Evolutionary conservation across 1,284 basidiomycete species (phyloP), one percentile per base, ranked within the genome.

Genomic region (Ustilago tritici): DNA sequence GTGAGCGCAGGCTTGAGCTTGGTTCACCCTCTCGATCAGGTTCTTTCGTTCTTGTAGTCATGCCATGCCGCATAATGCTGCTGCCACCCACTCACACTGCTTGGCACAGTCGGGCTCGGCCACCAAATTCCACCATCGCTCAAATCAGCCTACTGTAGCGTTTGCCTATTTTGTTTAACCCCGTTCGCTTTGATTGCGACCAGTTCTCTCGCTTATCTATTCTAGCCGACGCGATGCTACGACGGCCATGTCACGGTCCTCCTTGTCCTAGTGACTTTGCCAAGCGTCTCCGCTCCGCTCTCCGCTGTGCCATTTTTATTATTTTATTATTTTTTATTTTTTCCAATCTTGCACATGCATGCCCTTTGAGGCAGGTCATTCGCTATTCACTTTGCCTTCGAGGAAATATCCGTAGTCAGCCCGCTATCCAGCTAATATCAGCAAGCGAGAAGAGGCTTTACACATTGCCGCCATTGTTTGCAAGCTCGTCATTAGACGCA

Each of bases 401-500:
- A 31, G 28, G 4, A 14, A 4, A 17, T 28, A 19, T 49, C 46
- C 19, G 23, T 19, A 23, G 19, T 49, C 19, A 17, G 40, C 14
- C 17, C 10, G 17, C 14, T 17, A 11, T 11, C 23, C 23, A 28
- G 2, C 7, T 15, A 40, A 35, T 38, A 19, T 14, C 46, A 19
- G 46, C 46, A 14, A 28, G 31, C 31, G 49, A 50, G 17, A 41
- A 56, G 38, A 56, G 54, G 54, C 34, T 41, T 41, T 56, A 38
- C 36, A 40, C 31, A 6, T 40, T 15, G 38, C 36, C 56, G 56
- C 56, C 31, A 43, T 57, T 57, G 56, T 57, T 34, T 57, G 56
- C 9, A n/a, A 46, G 36, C 8, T 11, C 54, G 41, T 56, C 54
- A 56, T 56, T 17, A 56, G 56, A 41, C 40, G 40, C 56, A 57